Conservation (phyloP, 2,329 filamentous ascomycete species). For the Colletotrichum melonis region DNA sequence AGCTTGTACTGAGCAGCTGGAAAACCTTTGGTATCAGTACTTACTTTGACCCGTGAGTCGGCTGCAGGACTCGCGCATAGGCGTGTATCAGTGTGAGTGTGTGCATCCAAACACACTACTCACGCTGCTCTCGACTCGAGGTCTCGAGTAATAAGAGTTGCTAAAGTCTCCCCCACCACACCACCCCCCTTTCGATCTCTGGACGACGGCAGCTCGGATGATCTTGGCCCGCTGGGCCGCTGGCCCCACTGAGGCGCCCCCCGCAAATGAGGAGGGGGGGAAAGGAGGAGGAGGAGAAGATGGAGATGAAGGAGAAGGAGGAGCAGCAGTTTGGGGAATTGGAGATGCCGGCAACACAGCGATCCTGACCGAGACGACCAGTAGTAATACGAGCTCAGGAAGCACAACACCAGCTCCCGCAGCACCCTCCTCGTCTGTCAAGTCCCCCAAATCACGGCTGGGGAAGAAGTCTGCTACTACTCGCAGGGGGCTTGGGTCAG, state of each 20-base stretch:
- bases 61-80: constrained; percentile 9
- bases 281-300: constrained; percentile 14
- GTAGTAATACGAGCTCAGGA: constrained; percentile 5
- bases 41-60: neutral
- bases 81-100: constrained; percentile 1
- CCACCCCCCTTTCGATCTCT: constrained; percentile 2
- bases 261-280: constrained; percentile 26
- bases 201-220: constrained; percentile 35
- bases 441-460: constrained; percentile 20
- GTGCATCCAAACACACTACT: neutral
- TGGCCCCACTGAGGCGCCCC: constrained; percentile 36
- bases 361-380: constrained; percentile 24
- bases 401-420: constrained; percentile 23
- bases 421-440: constrained; percentile 3
- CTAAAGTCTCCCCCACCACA: neutral
- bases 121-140: neutral
- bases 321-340: constrained; percentile 6
- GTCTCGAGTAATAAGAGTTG: neutral
- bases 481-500: constrained; percentile 26
- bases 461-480: constrained; percentile 23
- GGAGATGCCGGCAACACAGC: constrained; percentile 30
- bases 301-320: neutral
- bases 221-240: constrained; percentile 37
- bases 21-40: neutral
- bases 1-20: neutral